Conservation (phyloP, 2,329 filamentous ascomycete species). For the Davidsoniella eucalypti region DNA sequence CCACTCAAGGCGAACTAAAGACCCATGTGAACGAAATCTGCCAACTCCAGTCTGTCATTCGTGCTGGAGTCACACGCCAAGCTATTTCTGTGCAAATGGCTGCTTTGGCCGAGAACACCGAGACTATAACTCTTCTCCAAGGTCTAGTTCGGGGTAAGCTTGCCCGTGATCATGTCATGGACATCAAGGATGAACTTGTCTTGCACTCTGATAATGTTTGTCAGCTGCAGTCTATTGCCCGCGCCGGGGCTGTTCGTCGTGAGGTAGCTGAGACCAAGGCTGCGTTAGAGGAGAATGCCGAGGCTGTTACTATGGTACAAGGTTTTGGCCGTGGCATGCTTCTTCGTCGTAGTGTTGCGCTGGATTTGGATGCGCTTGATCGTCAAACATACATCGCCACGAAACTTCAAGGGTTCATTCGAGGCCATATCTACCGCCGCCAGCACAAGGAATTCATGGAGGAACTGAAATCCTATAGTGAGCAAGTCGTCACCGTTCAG, state of each 20-base stretch:
- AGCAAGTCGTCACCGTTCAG: constrained; percentile 55
- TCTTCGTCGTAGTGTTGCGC: constrained; percentile 31
- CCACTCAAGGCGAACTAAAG: constrained; percentile 30
- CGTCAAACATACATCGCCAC: constrained; percentile 39
- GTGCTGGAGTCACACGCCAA: constrained; percentile 38
- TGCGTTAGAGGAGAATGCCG: constrained; percentile 29
- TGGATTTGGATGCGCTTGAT: constrained; percentile 38
- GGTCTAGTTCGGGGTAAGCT: constrained; percentile 29
- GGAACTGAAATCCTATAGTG: constrained; percentile 51
- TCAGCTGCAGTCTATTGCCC: constrained; percentile 34
- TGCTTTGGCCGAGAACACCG: constrained; percentile 29
- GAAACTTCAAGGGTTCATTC: constrained; percentile 47
- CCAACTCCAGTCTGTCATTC: constrained; percentile 34
- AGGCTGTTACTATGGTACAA: constrained; percentile 36
- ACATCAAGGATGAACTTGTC: constrained; percentile 31
- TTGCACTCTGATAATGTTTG: constrained; percentile 27
- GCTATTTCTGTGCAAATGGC: constrained; percentile 32
- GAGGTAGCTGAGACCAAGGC: constrained; percentile 32
- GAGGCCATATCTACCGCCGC: constrained; percentile 49
- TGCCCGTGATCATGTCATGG: constrained; percentile 27
- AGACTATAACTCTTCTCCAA: constrained; percentile 27
- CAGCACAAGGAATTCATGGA: constrained; percentile 46
- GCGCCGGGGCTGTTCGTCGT: constrained; percentile 37
- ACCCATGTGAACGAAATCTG: constrained; percentile 26
- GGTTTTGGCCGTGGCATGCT: constrained; percentile 45